Base-by-base conservation (phyloP, 129 eudicot species). In the Tagetes erecta region DNA sequence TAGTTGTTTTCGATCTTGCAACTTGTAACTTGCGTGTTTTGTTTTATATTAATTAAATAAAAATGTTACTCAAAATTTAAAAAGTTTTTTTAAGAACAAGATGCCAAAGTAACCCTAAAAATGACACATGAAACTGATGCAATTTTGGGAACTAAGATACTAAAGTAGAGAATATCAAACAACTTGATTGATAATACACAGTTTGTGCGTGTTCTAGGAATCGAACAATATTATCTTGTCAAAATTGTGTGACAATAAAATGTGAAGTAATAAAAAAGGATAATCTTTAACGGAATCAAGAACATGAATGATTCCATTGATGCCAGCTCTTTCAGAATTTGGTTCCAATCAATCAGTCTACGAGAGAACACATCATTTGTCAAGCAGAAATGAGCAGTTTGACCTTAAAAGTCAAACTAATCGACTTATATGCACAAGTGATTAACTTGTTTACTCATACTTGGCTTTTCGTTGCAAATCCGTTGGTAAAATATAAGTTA, bases 321-420 rank as follows among this genome's bases (percentile, higher is more conserved):
- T 13, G 99, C 97, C 78, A 91, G 59, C 67, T 95, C 96, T 85
- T 91, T 82, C 84, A 88, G 77, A 57, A 95, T 86, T 75, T 87
- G 87, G 81, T 78, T 79, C 96, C 97, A 88, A 82, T 88, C 94
- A 38, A 94, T 97, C 96, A 95, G 78, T 20, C 92, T 90, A 53
- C 27, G 13, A n/a, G 4, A 30, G 42, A 31, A 38, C 12, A 49
- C 30, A 49, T 35, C 44, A 34, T 8, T 13, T 57, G 27, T 75
- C 7, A 3, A 8, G 6, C 38, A 9, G 13, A 47, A n/a, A 35
- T 58, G 30, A 58, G 3, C 67, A 34, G 31, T 78, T 74, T 83
- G 72, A 78, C 72, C 72, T 62, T 31, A 50, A 71, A 71, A 71
- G 57, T 70, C 45, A 58, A 69, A 69, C 20, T 1, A 3, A 60